Evolutionary conservation across 2,329 filamentous ascomycete genomes (phyloP), one percentile per base, ranked within the genome.

Genomic region (Paecilomyces sp.): DNA sequence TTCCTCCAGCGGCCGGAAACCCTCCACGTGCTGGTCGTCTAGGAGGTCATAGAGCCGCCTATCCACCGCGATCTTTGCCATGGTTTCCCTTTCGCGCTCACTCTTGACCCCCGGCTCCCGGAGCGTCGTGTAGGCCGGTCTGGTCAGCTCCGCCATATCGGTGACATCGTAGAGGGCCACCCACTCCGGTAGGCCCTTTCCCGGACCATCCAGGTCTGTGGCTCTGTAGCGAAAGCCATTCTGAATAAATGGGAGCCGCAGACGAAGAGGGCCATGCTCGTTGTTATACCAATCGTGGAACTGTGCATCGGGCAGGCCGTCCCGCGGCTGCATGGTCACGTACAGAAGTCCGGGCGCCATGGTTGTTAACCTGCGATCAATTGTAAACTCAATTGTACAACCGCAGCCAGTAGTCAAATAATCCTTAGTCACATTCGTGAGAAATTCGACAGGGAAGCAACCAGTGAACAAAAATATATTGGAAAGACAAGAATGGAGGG

Each of bases 211-310:
- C 51, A 53, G 51, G 71, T 93, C 89, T 15, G 78, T 83, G 8
- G 89, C 88, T 28, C 81, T 83, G 76, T 92, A 96, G 52, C 91
- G 88, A 66, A 94, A 87, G 60, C 91, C 91, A 72, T 91, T 94
- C 65, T 77, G 72, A 70, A 92, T 86, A 67, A 88, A 86, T 3
- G 89, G 85, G 13, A 95, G 78, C 55, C 90, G 88, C 6, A 95
- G 83, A 55, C 91, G 88, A 15, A 87, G 85, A 18, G 91, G 91
- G 58, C 91, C 91, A 77, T 96, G 91, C 78, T 96, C 91, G 74
- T 92, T 94, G 79, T 95, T 92, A 80, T 96, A 96, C 90, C 90
- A 93, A 72, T 95, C 90, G 75, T 95, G 89, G 76, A 96, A 95
- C 68, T 90, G 85, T 63, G 84, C 80, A 55, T 82, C 75, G 58